Conservation (phyloP, 108 stramenopile species). For the Chaetoceros tenuissimus region DNA sequence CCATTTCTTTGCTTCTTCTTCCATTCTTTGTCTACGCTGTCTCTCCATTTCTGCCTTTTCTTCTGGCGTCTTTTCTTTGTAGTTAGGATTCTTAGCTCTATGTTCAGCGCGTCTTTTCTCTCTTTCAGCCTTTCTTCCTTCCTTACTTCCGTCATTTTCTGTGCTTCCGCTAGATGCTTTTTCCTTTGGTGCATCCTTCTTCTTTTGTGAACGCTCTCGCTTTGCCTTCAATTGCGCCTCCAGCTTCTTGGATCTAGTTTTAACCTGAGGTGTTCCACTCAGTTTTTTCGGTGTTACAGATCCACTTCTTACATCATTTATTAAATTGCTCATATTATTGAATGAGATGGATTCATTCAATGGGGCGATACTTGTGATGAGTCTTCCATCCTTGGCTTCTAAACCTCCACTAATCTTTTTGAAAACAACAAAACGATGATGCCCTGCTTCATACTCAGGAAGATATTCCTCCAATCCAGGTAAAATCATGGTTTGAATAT, state of each 20-base stretch:
- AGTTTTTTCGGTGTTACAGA: constrained; percentile 36
- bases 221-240: constrained; percentile 64
- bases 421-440: constrained; percentile 76
- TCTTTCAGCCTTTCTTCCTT: constrained; percentile 72
- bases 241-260: constrained; percentile 79
- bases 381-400: constrained; percentile 39
- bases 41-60: constrained; percentile 82
- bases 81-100: constrained; percentile 46
- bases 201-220: constrained; percentile 54
- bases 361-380: constrained; percentile 58
- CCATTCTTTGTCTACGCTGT: constrained; percentile 63
- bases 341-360: constrained; percentile 45
- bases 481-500: constrained; percentile 59
- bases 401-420: constrained; percentile 65
- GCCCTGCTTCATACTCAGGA: constrained; percentile 55
- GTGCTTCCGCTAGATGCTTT: constrained; percentile 19
- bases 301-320: constrained; percentile 34
- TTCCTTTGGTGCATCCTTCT: constrained; percentile 30
- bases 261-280: constrained; percentile 55
- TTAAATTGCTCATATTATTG: constrained; percentile 55
- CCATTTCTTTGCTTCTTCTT: constrained; percentile 77
- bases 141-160: constrained; percentile 64
- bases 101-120: constrained; percentile 74
- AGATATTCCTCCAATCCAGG: constrained; percentile 68
- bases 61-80: constrained; percentile 69